Evolutionary conservation across 1,284 basidiomycete species (phyloP), one percentile per base, ranked within the genome.

Genomic region (Xerocomus minutiporus): DNA sequence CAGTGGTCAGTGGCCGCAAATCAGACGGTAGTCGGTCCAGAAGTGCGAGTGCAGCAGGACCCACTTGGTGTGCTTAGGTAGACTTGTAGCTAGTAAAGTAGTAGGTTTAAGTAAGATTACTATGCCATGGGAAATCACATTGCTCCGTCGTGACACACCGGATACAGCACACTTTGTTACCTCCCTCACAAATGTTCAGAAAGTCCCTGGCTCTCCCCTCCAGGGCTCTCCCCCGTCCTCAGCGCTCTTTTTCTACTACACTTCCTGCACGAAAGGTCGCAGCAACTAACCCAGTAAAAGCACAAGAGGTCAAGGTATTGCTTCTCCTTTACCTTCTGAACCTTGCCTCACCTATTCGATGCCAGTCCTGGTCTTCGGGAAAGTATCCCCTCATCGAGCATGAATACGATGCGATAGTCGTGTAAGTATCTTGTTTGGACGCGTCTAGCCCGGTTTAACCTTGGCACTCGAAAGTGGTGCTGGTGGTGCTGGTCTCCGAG

Each of bases 341-440:
- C 45, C 57, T 40, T 52, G 29, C 47, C 58, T 57, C 50, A 59
- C 52, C 51, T 40, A 47, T 39, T 23, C 34, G 34, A 26, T 52
- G 50, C 28, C 51, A 88, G 85, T 84, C 84, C 36, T 87, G 83
- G 85, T 79, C 83, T 43, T 86, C 82, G 25, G 88, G 86, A 50
- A 91, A 92, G 69, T 98, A 99, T 73, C 92, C 95, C 36, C 79
- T 99, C 61, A 95, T 99, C 67, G 96, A 99, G 71, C 96, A 99
- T 71, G 90, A 94, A 74, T 97, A 93, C 72, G 94, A 97, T 77
- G 93, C 94, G 34, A 85, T 97, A 64, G 94, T 97, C 57, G 91
- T 97, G 93, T 95, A 67, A 75, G 93, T 80, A 26, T n/a, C 26
- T 29, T 54, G 5, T 17, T 38, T 13, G 1, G 46, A 49, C 48